Conservation (phyloP, 2,329 filamentous ascomycete species). For the Pseudogymnoascus sp. region DNA sequence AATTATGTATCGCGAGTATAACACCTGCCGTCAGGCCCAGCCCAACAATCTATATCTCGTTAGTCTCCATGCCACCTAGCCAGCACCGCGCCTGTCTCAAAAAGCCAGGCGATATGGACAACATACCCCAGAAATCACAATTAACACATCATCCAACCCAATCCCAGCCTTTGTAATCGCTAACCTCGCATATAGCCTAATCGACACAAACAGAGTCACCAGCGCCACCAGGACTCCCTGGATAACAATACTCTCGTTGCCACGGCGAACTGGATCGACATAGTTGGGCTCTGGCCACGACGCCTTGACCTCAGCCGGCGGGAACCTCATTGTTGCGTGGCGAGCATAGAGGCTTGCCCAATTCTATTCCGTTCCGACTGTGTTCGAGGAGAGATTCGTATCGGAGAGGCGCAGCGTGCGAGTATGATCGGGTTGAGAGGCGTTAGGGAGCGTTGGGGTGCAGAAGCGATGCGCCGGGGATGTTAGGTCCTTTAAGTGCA, state of each 20-base stretch:
- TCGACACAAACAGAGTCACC: constrained; percentile 32
- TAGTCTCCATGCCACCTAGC: constrained; percentile 8
- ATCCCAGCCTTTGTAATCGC: constrained; percentile 34
- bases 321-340: constrained; percentile 27
- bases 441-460: background rate
- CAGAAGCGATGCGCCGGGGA: background rate
- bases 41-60: constrained; percentile 24
- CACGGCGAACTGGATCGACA: constrained; percentile 36
- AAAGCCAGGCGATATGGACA: background rate
- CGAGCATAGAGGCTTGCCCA: background rate
- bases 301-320: constrained; percentile 33
- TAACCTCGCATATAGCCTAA: constrained; percentile 40
- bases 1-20: constrained; percentile 27
- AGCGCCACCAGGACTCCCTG: constrained; percentile 33
- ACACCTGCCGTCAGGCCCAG: constrained; percentile 29
- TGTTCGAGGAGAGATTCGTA: background rate
- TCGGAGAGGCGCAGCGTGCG: background rate
- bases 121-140: constrained; percentile 33
- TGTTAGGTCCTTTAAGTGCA: background rate
- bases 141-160: constrained; percentile 39
- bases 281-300: constrained; percentile 42
- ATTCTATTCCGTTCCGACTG: background rate
- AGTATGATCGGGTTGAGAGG: background rate
- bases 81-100: background rate
- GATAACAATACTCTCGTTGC: constrained; percentile 34